phyloP scores from a whole-genome alignment of 306 rosid genomes.

The Cicer judaicum region DNA sequence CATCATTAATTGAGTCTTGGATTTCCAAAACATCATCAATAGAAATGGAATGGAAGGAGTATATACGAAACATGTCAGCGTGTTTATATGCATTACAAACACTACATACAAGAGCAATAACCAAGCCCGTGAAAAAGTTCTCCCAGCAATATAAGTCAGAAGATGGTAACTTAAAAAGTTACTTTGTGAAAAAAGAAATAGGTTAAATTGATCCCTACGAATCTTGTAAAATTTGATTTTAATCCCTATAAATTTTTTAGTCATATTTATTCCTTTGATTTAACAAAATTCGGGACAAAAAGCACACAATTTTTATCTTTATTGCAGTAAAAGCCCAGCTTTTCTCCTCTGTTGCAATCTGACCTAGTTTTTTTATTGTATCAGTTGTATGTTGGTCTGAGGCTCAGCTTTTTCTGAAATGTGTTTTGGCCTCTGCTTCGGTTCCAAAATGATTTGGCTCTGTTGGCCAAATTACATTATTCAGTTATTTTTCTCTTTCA shows the following conservation, averaged over 20 bases:
- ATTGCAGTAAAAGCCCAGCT: not conserved
- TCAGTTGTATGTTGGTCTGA: not conserved
- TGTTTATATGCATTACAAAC: slow-evolving; percentile 1
- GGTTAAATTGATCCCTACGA: not conserved
- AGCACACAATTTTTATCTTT: not conserved
- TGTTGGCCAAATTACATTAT: not conserved
- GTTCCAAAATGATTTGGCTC: not conserved
- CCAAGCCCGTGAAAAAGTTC: slow-evolving; percentile 19
- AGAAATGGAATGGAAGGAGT: not conserved
- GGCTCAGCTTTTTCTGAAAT: slow-evolving; percentile 1
- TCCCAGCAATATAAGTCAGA: slow-evolving; percentile 10
- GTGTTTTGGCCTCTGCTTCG: not conserved
- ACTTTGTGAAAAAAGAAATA: not conserved
- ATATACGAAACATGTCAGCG: not conserved
- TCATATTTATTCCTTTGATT: not conserved
- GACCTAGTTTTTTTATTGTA: not conserved
- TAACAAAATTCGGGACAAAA: not conserved
- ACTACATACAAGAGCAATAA: not conserved
- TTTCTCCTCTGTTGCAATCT: not conserved
- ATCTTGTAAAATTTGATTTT: not conserved
- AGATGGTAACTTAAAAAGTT: slow-evolving; percentile 17
- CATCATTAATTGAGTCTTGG: not conserved
- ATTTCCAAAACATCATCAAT: not conserved
- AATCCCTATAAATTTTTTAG: not conserved
- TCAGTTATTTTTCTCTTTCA: not conserved